Evolutionary conservation across 306 rosid genomes (phyloP), one percentile per base, ranked within the genome.

Genomic region (Macrotyloma uniflorum): DNA sequence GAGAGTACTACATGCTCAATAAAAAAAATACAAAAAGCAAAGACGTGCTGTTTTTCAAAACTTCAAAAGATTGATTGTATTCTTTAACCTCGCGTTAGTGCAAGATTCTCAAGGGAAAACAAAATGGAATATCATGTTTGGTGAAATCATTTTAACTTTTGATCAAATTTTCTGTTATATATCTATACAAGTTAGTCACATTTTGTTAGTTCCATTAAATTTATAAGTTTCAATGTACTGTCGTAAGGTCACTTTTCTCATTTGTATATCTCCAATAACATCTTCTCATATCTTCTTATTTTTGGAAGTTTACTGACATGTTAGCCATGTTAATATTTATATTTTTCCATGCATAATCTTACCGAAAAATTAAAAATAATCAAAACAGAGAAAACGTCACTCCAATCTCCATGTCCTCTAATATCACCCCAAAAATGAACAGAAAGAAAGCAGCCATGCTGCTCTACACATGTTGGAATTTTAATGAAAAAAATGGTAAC

Each of bases 1-100:
- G 47, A 68, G 36, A 42, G 43, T 70, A 23, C 69, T 16, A 30
- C 70, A 43, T 67, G 62, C 79, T 68, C 68, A 45, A 50, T 77
- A 65, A 65, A 68, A 83, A 83, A 9, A 80, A 23, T 33, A 18
- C 50, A 42, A 42, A n/a, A 62, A 40, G 45, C 3, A 55, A 36
- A 43, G 24, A n/a, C 18, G 33, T 62, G 2, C 35, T 46, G 24
- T 8, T 42, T 80, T 81, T 18, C 26, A 69, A 19, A 19, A 76
- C 23, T 59, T 13, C 32, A 14, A 38, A 16, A 57, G 74, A 43
- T 53, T 24, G 7, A 33, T 43, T 33, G 24, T 42, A 42, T 46
- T 26, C 36, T 75, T 58, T 61, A 40, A 81, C 43, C 64, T 77
- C 63, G 20, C 46, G 13, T 47, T 38, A 26, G 77, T 49, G 63